phyloP scores from a whole-genome alignment of 805 yeast species.

The Yarrowia sp. region DNA sequence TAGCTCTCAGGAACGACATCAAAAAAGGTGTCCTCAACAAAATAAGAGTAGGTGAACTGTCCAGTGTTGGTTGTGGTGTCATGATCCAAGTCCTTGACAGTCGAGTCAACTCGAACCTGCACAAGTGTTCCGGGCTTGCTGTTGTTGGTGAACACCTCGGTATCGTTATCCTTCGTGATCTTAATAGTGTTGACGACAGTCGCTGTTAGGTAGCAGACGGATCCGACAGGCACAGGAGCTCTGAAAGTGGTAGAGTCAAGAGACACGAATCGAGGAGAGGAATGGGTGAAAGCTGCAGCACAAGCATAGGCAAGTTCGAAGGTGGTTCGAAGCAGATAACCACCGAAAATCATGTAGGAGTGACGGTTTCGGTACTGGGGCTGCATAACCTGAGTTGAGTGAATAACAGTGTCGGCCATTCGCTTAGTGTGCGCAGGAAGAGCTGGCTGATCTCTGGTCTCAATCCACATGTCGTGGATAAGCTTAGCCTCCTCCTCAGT shows the following conservation, averaged over 20 bases:
- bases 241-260: conserved; percentile 88
- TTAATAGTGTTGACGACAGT: conserved; percentile 85
- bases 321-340: conserved; percentile 85
- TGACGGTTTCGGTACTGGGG: conserved; percentile 96
- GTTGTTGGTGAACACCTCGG: conserved; percentile 23
- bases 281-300: conserved; percentile 81
- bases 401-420: conserved; percentile 69
- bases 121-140: conserved; percentile 64
- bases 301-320: conserved; percentile 93
- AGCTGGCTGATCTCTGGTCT: conserved; percentile 37
- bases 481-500: conserved; percentile 65
- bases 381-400: conserved; percentile 86
- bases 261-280: conserved; percentile 85
- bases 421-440: conserved; percentile 54
- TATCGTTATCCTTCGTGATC: conserved; percentile 41
- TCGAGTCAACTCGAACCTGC: conserved; percentile 85
- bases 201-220: conserved; percentile 79
- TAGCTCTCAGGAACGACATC: conserved; percentile 85
- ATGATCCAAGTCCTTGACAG: conserved; percentile 65
- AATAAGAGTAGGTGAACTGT: conserved; percentile 83
- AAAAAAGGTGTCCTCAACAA: conserved; percentile 61
- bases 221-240: conserved; percentile 95
- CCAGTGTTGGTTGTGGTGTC: conserved; percentile 71
- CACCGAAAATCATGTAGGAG: conserved; percentile 93
- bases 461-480: conserved; percentile 73